Base-by-base conservation (phyloP, 2,329 filamentous ascomycete species). In the Nemania sp. region DNA sequence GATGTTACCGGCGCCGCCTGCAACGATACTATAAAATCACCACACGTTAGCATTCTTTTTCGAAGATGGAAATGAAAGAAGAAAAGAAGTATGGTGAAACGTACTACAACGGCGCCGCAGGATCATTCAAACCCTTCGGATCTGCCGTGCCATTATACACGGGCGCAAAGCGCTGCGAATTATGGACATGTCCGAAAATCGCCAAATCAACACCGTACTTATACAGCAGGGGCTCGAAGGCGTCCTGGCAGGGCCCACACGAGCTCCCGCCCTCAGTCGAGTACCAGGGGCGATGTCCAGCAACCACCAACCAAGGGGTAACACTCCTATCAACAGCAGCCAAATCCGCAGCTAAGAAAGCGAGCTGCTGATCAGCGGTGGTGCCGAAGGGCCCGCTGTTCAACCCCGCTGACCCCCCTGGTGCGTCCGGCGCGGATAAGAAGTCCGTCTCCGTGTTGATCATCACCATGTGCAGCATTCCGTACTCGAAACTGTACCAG, bases 401-500 rank as follows among this genome's bases (percentile, higher is more conserved):
- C 1, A 82, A 64, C 7, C 69, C 57, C 0, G 75, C 72, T 0
- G 72, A 74, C 1, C 76, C 77, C 5, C 64, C 72, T 0, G 64
- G 64, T 0, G 66, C 69, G 47, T 80, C 77, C 0, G 80, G 80
- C 0, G 79, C 80, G 39, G 73, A 50, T 3, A 72, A 60, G 56
- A 83, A 82, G 66, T 83, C 80, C 2, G 80, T 83, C 60, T 83
- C 80, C 0, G 80, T 83, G 69, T 83, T 70, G 55, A 83, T 73
- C 77, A 80, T 79, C 30, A 76, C 69, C 48, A 80, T 66, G 64
- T 83, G 80, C 1, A 71, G 73, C 77, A 82, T 79, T 54, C 80
- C 80, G 64, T 83, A 82, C 55, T 83, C 80, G 62, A 83, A 84
- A 0, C 77, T 80, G 69, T 81, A 83, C 80, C 80, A 83, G 62